Conservation (phyloP, 2,329 filamentous ascomycete genomes). For the Bertia moriformis region DNA sequence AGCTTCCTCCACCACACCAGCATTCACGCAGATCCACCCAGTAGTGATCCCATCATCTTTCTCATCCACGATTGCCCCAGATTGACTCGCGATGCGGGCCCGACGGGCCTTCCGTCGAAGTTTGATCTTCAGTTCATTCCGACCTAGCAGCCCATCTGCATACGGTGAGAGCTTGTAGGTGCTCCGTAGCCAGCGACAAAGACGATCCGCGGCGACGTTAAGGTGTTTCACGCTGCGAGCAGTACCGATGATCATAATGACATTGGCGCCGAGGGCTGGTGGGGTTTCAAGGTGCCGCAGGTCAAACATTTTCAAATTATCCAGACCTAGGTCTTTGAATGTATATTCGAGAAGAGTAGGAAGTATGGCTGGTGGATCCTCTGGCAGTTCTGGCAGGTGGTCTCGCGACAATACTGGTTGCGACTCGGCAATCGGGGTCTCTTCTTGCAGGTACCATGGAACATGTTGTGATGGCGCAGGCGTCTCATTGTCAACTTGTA, state of each 20-base stretch:
- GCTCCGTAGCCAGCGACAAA: constrained; percentile 34
- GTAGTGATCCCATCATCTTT: constrained; percentile 78
- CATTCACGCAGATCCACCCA: constrained; percentile 91
- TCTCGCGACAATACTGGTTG: not conserved
- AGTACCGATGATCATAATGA: not conserved
- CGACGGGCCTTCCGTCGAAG: constrained; percentile 66
- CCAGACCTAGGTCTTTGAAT: not conserved
- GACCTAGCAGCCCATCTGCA: constrained; percentile 76
- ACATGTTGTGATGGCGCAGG: not conserved
- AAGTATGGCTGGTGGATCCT: not conserved
- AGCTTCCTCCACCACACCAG: constrained; percentile 46
- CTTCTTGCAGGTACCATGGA: constrained; percentile 1
- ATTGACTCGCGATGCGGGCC: constrained; percentile 65
- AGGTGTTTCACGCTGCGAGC: not conserved
- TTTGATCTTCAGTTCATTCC: constrained; percentile 83
- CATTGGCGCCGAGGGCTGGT: not conserved
- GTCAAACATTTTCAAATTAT: not conserved
- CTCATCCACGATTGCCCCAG: constrained; percentile 41
- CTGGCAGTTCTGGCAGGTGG: not conserved
- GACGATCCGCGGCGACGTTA: not conserved
- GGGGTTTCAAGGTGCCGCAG: not conserved
- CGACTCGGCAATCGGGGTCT: not conserved
- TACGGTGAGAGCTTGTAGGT: constrained; percentile 59
- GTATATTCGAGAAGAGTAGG: not conserved
- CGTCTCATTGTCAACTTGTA: not conserved